Percentiles rank a stretch among this genome's conserved stretches.
Evolutionary conservation across 495 filamentous ascomycete species (phyloP).

Genomic region (Podospora tetraspora): DNA sequence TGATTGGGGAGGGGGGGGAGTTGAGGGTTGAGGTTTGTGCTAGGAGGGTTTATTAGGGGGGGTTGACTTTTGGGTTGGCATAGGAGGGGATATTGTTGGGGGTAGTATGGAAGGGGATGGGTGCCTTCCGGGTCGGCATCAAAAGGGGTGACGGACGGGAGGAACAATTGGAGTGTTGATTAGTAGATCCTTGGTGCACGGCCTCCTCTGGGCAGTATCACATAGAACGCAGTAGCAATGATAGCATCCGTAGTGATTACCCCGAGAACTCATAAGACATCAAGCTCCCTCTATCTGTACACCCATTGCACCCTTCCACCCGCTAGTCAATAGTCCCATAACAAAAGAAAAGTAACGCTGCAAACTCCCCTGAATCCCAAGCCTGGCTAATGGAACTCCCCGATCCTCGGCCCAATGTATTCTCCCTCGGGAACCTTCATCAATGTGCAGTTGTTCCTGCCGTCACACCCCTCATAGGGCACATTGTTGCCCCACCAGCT

Average conservation of each 20-base stretch:
- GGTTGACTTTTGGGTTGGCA: too few relatives aligned
- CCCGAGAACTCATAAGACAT: background rate
- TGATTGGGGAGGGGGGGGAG: background rate
- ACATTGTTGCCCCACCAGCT: constrained; percentile 41
- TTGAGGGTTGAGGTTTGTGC: background rate
- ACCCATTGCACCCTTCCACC: background rate
- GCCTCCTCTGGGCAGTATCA: too few relatives aligned
- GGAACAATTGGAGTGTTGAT: too few relatives aligned
- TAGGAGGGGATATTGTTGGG: too few relatives aligned
- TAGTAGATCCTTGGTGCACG: too few relatives aligned
- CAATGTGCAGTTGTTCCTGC: constrained; percentile 19
- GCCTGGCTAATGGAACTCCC: constrained; percentile 7
- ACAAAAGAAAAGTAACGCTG: background rate
- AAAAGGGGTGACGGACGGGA: too few relatives aligned
- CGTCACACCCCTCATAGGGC: constrained; percentile 31
- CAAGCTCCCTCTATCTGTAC: background rate
- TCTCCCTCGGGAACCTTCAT: constrained; percentile 26
- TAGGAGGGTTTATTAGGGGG: background rate
- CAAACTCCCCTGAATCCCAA: background rate
- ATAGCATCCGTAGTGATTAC: background rate
- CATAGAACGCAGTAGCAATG: background rate
- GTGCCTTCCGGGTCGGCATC: too few relatives aligned
- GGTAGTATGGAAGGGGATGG: too few relatives aligned
- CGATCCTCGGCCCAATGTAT: constrained; percentile 36
- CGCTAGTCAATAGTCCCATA: background rate